phyloP scores from a whole-genome alignment of 2,329 filamentous ascomycete genomes.

The Clonostachys byssicola region DNA sequence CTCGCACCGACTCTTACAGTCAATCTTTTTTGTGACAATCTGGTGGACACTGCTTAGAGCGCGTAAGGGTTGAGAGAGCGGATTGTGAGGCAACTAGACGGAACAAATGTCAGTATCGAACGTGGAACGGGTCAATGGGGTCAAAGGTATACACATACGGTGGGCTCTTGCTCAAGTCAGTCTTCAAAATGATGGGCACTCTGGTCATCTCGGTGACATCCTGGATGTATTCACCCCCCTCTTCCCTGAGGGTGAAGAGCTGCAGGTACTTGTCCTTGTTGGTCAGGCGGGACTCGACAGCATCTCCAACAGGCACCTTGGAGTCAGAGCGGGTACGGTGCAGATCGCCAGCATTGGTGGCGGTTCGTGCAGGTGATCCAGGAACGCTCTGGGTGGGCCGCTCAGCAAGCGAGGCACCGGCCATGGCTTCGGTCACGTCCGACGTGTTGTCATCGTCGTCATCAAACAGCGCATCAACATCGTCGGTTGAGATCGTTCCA shows the following conservation, averaged over 20 bases:
- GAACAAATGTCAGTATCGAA: background rate
- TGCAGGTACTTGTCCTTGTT: conserved; percentile 97
- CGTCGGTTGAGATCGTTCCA: conserved; percentile 87
- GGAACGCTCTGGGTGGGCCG: conserved; percentile 94
- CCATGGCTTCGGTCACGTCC: conserved; percentile 86
- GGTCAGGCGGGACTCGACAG: conserved; percentile 73
- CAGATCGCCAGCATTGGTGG: conserved; percentile 62
- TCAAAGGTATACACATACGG: conserved; percentile 65
- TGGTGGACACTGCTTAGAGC: conserved; percentile 28
- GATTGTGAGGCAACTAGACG: conserved; percentile 72
- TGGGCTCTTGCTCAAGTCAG: conserved; percentile 96
- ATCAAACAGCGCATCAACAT: conserved; percentile 92
- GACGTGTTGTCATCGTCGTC: conserved; percentile 86
- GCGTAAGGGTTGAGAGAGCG: conserved; percentile 79
- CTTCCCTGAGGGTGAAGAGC: conserved; percentile 84
- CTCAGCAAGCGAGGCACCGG: conserved; percentile 83
- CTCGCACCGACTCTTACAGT: no score
- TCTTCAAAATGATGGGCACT: conserved; percentile 97
- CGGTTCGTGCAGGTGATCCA: conserved; percentile 78
- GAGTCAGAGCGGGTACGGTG: conserved; percentile 92
- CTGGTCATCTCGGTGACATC: conserved; percentile 97
- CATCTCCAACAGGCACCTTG: conserved; percentile 74
- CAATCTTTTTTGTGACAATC: background rate
- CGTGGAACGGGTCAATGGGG: background rate
- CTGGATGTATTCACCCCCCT: conserved; percentile 94